A percentile compares a stretch with the other conserved stretches of the same genome.
Conservation (phyloP, 2,329 filamentous ascomycete species). For the Fusarium sp. region DNA sequence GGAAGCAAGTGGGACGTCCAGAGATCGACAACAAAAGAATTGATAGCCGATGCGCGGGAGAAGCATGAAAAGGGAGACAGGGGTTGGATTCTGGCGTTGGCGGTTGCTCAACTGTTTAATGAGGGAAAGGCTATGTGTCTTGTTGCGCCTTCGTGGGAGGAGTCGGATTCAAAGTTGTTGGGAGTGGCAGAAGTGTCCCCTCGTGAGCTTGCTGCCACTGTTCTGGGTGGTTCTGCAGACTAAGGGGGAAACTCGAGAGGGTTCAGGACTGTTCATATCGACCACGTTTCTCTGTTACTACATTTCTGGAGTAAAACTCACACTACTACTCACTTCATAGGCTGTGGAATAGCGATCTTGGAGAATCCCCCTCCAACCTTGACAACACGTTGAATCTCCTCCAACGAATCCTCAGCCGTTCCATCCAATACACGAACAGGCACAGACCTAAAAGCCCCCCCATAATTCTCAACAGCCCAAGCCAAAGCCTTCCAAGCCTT, state of each 20-base stretch:
- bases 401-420: not conserved
- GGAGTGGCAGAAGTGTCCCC: constrained; percentile 1
- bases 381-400: not conserved
- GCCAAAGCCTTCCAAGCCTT: constrained; percentile 1
- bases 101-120: constrained; percentile 27
- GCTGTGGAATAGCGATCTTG: not conserved
- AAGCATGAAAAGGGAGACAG: constrained; percentile 5
- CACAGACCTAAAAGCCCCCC: not conserved
- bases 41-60: constrained; percentile 15
- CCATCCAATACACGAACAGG: not conserved
- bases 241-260: not conserved
- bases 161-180: constrained; percentile 24
- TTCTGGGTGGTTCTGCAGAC: not conserved
- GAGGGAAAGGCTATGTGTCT: constrained; percentile 4
- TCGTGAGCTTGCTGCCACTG: not conserved
- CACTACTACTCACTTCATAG: not conserved
- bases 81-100: constrained; percentile 30
- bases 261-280: not conserved
- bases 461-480: constrained; percentile 4
- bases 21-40: constrained; percentile 8
- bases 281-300: not conserved
- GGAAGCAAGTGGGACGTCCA: constrained; percentile 9
- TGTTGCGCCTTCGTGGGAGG: constrained; percentile 18
- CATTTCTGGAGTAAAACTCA: too few species aligned
- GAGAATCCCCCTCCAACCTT: not conserved